phyloP scores from a whole-genome alignment of 2,329 filamentous ascomycete genomes.

The Parastagonospora avenae region DNA sequence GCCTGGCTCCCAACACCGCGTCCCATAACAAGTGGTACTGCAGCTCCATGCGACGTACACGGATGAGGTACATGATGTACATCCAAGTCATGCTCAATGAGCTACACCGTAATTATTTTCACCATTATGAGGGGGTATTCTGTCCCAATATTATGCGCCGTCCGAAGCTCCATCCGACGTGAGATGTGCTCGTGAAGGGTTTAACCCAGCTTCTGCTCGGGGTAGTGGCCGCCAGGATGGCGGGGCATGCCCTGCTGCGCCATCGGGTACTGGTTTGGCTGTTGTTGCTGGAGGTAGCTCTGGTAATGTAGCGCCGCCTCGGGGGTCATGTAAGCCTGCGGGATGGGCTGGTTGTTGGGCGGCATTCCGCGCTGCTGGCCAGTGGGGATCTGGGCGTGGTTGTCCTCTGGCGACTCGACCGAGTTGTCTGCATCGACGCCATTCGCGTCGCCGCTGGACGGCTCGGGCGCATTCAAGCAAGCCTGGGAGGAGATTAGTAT shows the following conservation, averaged over 20 bases:
- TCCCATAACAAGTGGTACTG: slow-evolving; percentile 37
- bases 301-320: slow-evolving; percentile 80
- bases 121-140: slow-evolving; percentile 47
- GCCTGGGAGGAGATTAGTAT: slow-evolving; percentile 67
- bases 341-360: slow-evolving; percentile 68
- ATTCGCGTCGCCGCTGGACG: slow-evolving; percentile 74
- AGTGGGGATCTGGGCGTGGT: slow-evolving; percentile 76
- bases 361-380: slow-evolving; percentile 69
- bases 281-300: slow-evolving; percentile 72
- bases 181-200: slow-evolving; percentile 30
- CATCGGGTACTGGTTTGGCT: slow-evolving; percentile 76
- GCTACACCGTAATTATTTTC: slow-evolving; percentile 43
- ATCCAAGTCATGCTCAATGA: slow-evolving; percentile 26
- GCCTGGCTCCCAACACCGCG: slow-evolving; percentile 37
- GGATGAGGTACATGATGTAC: slow-evolving; percentile 27
- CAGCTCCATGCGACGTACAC: slow-evolving; percentile 22
- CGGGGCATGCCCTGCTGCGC: slow-evolving; percentile 75
- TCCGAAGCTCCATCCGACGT: slow-evolving; percentile 33
- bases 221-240: slow-evolving; percentile 68
- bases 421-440: slow-evolving; percentile 56
- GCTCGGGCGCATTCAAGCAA: slow-evolving; percentile 94
- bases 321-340: slow-evolving; percentile 67
- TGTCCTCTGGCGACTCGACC: slow-evolving; percentile 91
- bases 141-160: slow-evolving; percentile 42
- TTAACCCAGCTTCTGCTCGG: slow-evolving; percentile 60